Evolutionary conservation across 1,284 basidiomycete genomes (phyloP).

Genomic region (Cryptococcus hybrid): DNA sequence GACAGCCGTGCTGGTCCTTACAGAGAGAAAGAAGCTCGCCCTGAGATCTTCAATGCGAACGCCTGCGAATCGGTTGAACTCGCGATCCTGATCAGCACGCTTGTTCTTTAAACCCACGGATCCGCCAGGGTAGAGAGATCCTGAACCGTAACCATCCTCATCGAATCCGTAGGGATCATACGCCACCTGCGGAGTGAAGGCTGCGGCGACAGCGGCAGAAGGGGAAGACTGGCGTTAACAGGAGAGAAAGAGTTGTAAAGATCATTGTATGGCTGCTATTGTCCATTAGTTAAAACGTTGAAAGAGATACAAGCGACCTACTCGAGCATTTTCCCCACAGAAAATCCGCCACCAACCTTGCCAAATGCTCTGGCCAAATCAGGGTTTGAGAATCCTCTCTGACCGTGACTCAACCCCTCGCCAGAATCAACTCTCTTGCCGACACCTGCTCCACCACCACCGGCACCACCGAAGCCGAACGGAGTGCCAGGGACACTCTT

Average conservation of each 20-base stretch:
- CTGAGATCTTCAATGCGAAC: constrained; percentile 90
- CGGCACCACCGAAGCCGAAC: constrained; percentile 33
- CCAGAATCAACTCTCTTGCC: constrained; percentile 23
- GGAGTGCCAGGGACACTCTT: constrained; percentile 49
- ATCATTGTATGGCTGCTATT: constrained; percentile 54
- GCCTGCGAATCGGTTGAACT: constrained; percentile 92
- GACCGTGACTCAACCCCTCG: constrained; percentile 38
- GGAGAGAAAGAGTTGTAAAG: constrained; percentile 36
- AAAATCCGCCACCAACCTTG: constrained; percentile 63
- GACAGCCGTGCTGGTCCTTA: constrained; percentile 99
- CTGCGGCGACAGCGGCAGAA: constrained; percentile 54
- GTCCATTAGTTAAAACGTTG: constrained; percentile 20
- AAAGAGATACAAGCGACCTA: constrained; percentile 2
- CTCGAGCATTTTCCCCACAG: constrained; percentile 23
- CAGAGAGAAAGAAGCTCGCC: constrained; percentile 92
- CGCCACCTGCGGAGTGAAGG: constrained; percentile 36
- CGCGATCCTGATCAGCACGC: constrained; percentile 85
- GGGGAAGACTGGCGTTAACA: constrained; percentile 19
- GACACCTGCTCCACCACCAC: constrained; percentile 27
- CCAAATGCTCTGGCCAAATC: constrained; percentile 57
- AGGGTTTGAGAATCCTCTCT: constrained; percentile 51
- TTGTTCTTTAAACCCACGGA: constrained; percentile 89
- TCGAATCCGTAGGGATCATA: constrained; percentile 70
- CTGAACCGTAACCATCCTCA: constrained; percentile 63
- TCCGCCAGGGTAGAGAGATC: constrained; percentile 70